Base-by-base conservation (phyloP, 2,329 filamentous ascomycete genomes). In the Dendrostoma leiphaemia region DNA sequence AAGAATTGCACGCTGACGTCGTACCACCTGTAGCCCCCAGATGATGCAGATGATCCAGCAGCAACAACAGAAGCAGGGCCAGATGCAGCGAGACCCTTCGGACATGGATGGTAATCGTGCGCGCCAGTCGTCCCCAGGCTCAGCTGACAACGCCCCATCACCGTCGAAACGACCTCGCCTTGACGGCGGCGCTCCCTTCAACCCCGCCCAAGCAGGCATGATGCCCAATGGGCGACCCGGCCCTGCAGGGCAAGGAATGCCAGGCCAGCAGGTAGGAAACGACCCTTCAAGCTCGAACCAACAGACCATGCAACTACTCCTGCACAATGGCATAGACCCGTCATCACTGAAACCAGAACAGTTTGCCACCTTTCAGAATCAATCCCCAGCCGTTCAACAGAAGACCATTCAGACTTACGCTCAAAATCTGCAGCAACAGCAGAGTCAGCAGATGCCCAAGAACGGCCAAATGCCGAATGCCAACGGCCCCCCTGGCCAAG, bases 321-420 rank as follows among this genome's bases (percentile, higher is more conserved):
- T 81, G 64, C 73, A 79, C 67, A 86, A 88, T 73, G 89, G 88
- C 66, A 89, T 96, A 73, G 87, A 90, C 71, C 84, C 87, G 65
- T 80, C 79, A 68, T 80, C 80, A 69, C 82, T 96, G 75, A 89
- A 84, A 67, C 80, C 82, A 68, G 82, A 88, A 67, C 89, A 94
- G 75, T 88, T 95, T 73, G 84, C 86, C 71, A 74, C 78, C 57
- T 82, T 84, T 63, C 74, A 77, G 66, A 76, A 74, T 60, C 74
- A 78, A 48, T 75, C 76, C 54, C 80, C 82, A 55, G 77, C 78
- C 61, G 79, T 84, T 60, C 89, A 93, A 77, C 81, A 86, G 67
- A 95, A 95, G 78, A 88, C 87, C 66, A 89, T 96, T 71, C 86
- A 91, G 72, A 86, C 90, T 70, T 96, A 96, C 80, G 85, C 89